Evolutionary conservation across 371 early-diverging fungal species (phyloP).

Genomic region (Haplosporangium sp.): DNA sequence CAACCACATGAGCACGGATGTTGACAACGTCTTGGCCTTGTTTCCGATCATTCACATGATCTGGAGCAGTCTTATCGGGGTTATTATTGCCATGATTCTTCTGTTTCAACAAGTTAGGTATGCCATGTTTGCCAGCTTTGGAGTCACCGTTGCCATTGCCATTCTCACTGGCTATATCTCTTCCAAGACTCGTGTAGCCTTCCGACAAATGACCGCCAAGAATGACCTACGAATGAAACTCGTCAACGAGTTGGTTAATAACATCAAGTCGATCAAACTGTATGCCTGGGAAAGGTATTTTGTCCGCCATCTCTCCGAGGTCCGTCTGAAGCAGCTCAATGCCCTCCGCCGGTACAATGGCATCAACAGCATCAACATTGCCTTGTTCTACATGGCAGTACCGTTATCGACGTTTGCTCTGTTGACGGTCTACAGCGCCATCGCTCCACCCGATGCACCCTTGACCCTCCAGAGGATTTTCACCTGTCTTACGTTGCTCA

Average conservation of each 20-base stretch:
- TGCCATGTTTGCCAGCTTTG: conserved; percentile 28
- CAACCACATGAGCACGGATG: conserved; percentile 91
- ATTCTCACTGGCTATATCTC: conserved; percentile 1
- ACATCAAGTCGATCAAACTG: conserved; percentile 36
- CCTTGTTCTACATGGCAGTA: not conserved
- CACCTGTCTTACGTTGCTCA: not conserved
- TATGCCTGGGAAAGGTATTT: conserved; percentile 64
- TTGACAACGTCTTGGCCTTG: conserved; percentile 62
- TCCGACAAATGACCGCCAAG: conserved; percentile 15
- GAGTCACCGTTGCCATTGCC: conserved; percentile 4
- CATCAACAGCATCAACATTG: not conserved
- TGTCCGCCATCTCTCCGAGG: conserved; percentile 56
- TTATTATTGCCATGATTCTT: not conserved
- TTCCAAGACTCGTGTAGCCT: conserved; percentile 27
- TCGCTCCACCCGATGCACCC: not conserved
- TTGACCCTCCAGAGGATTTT: conserved; percentile 1
- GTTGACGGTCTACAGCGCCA: not conserved
- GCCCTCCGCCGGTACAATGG: not conserved
- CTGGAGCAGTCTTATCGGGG: not conserved
- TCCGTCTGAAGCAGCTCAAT: conserved; percentile 57
- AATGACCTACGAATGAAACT: conserved; percentile 53
- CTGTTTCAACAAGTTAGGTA: conserved; percentile 13
- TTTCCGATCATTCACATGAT: not conserved
- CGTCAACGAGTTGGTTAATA: conserved; percentile 45
- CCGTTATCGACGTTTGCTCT: not conserved